Base-by-base conservation (phyloP, 2,329 filamentous ascomycete species). In the Colletotrichum gloeosporioides region DNA sequence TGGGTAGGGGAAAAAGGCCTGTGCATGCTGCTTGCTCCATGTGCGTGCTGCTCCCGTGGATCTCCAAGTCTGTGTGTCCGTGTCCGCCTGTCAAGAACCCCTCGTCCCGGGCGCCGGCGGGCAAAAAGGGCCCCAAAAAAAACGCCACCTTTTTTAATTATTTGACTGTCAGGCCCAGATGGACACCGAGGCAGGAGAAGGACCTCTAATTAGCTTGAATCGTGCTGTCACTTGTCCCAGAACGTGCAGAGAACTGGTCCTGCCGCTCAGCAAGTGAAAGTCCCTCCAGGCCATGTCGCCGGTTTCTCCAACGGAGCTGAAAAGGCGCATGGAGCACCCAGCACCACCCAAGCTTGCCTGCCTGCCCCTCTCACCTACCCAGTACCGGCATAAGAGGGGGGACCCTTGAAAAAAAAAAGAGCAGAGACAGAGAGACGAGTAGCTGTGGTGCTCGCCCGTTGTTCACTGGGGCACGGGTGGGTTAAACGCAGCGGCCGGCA, bases 381-480 rank as follows among this genome's bases (percentile, higher is more conserved):
- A 75, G 61, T 75, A 36, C 72, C 72, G 72, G 72, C 72, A 71
- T 75, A 31, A 36, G 31, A 62, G 39, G 68, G 72, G 49, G 49
- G 34, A 61, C 61, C 68, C 49, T 66, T 53, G 72, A 36, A 18
- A 63, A 49, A n/a, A 49, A 22, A 49, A 22, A 49, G 18, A 49
- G 39, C 39, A 49, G 39, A 49, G 18, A 18, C 44, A 49, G 44
- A 49, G 44, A 49, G 44, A 22, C 44, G 18, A 22, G 39, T n/a
- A n/a, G n/a, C 29, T 2, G 27, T 63, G 18, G 62, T 59, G 62
- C 62, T 65, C 27, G 62, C 44, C 44, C n/a, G 22, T 65, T 65
- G 22, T 65, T 65, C 25, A 65, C n/a, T 49, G 44, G 44, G 39
- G 44, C 44, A 22, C 44, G 44, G 18, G 44, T 65, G 62, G 62